Evolutionary conservation across 768 basidiomycete species (phyloP).

Genomic region (Termitomyces eurrhizus): DNA sequence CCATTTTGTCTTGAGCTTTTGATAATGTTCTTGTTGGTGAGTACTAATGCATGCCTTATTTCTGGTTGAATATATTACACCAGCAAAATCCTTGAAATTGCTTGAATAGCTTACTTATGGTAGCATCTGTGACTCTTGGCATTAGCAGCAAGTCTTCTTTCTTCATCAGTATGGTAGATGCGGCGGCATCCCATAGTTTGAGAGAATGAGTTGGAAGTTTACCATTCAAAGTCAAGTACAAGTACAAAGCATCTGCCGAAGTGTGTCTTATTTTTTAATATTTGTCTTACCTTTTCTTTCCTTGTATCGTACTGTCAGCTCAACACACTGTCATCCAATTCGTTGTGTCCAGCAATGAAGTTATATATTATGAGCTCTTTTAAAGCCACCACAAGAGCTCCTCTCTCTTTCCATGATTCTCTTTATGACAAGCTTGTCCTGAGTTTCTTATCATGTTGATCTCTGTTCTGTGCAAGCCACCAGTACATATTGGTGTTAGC

Average conservation of each 20-base stretch:
- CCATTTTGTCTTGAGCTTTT: too few species aligned
- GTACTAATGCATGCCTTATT: too few species aligned
- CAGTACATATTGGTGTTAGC: slow-evolving; percentile 62
- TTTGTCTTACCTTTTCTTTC: too few species aligned
- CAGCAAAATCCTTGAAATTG: too few species aligned
- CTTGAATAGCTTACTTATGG: too few species aligned
- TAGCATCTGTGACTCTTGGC: too few species aligned
- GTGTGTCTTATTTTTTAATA: neutral
- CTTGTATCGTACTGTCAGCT: too few species aligned
- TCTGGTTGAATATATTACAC: too few species aligned
- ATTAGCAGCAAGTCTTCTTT: too few species aligned
- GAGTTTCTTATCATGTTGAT: slow-evolving; percentile 66
- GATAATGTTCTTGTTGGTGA: too few species aligned
- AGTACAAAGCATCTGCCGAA: neutral
- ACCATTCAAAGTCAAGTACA: neutral
- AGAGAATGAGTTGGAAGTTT: neutral
- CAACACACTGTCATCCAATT: slow-evolving; percentile 29
- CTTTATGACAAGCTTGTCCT: slow-evolving; percentile 77
- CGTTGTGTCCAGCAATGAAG: slow-evolving; percentile 59
- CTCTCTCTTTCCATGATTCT: slow-evolving; percentile 45
- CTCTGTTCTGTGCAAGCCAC: slow-evolving; percentile 62
- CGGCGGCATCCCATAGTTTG: neutral
- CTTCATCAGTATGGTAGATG: neutral
- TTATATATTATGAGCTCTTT: slow-evolving; percentile 26
- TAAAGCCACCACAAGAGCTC: slow-evolving; percentile 3